These are phyloP conservation scores for Pseudocercospora cruenta DNA, from an alignment of 2,329 filamentous ascomycete species.

Conservation along the genomic window DNA sequence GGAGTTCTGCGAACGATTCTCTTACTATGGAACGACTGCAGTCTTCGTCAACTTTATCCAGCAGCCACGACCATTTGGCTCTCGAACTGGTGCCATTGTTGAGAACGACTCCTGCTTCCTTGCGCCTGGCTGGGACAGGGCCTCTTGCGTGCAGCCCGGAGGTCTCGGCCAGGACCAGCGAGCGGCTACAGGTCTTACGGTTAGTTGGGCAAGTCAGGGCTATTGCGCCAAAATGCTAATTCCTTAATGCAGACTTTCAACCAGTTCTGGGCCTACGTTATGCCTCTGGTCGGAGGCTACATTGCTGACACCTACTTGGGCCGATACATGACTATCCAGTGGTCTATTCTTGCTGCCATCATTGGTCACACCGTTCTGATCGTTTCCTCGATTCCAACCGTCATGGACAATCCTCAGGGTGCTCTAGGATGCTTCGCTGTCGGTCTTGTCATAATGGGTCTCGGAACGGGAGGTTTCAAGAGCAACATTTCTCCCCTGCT, in stretches of 20 bases:
- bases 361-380: constrained; percentile 70
- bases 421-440: constrained; percentile 67
- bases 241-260: constrained; percentile 44
- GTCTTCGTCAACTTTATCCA: constrained; percentile 56
- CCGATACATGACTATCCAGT: constrained; percentile 70
- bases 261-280: constrained; percentile 54
- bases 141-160: constrained; percentile 42
- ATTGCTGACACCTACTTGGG: constrained; percentile 70
- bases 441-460: constrained; percentile 68
- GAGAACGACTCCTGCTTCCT: constrained; percentile 36
- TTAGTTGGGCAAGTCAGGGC: background rate
- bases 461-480: constrained; percentile 81
- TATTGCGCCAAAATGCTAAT: background rate
- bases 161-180: constrained; percentile 47
- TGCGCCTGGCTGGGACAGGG: constrained; percentile 42
- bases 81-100: constrained; percentile 45
- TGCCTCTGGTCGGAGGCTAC: constrained; percentile 50
- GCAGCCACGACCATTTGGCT: constrained; percentile 35
- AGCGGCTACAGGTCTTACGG: constrained; percentile 48
- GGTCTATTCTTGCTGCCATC: constrained; percentile 65
- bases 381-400: constrained; percentile 64
- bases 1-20: constrained; percentile 54
- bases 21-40: constrained; percentile 49
- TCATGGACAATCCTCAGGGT: constrained; percentile 60
- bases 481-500: constrained; percentile 66